These are phyloP conservation scores for Diplodia sapinea DNA, from an alignment of 2,329 filamentous ascomycete species.

Conservation along the genomic window DNA sequence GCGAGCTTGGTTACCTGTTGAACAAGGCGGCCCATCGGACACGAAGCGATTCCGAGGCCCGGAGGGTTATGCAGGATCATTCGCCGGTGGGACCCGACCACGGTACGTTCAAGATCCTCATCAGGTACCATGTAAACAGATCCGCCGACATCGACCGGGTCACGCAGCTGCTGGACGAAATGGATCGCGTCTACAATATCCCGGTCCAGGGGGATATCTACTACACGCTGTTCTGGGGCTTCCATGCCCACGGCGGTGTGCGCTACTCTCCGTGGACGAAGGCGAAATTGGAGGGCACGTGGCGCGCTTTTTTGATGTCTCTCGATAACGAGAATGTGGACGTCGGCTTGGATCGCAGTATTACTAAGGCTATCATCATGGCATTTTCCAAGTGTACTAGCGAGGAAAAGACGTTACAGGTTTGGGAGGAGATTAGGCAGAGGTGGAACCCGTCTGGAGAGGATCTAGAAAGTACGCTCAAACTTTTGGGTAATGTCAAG, in stretches of 20 bases:
- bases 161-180: conserved; percentile 76
- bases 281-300: conserved; percentile 70
- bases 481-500: neutral
- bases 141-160: conserved; percentile 76
- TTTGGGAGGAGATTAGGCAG: conserved; percentile 56
- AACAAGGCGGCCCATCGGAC: conserved; percentile 52
- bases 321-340: conserved; percentile 38
- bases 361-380: conserved; percentile 65
- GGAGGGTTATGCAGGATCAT: conserved; percentile 68
- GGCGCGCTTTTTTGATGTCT: conserved; percentile 60
- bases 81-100: conserved; percentile 75
- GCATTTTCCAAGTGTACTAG: conserved; percentile 69
- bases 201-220: conserved; percentile 78
- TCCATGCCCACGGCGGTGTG: conserved; percentile 72
- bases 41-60: conserved; percentile 45
- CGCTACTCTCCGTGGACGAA: conserved; percentile 73
- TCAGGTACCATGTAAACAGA: conserved; percentile 73
- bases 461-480: conserved; percentile 40
- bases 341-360: conserved; percentile 51
- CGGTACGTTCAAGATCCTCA: conserved; percentile 78
- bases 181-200: conserved; percentile 69
- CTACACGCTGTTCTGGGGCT: conserved; percentile 81
- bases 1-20: conserved; percentile 56
- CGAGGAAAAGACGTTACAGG: conserved; percentile 57
- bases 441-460: conserved; percentile 47